Percentiles rank a stretch among this genome's conserved stretches.
These are phyloP conservation scores for Moesziomyces sp. DNA, from an alignment of 1,284 basidiomycete genomes.

Conservation along the genomic window DNA sequence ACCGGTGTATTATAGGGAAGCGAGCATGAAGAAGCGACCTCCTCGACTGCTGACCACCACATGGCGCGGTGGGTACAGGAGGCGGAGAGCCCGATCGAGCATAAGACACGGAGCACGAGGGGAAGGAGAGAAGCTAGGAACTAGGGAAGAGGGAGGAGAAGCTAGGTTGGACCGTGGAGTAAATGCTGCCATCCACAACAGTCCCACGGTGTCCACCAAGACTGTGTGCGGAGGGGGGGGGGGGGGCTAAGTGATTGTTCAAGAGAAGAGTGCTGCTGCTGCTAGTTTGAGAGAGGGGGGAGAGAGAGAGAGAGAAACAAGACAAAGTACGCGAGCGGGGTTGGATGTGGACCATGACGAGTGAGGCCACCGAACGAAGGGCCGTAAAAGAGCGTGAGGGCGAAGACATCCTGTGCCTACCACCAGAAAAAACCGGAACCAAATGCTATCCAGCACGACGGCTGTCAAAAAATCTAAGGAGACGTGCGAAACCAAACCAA, in stretches of 20 bases:
- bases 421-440: constrained; percentile 6
- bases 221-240: constrained; percentile 3
- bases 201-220: constrained; percentile 16
- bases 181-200: constrained; percentile 8
- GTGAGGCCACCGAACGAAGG: constrained; percentile 7
- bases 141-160: constrained; percentile 6
- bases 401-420: constrained; percentile 30
- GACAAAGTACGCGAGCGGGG: constrained; percentile 14
- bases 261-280: constrained; percentile 25
- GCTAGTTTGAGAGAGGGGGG: constrained; percentile 13
- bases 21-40: constrained; percentile 20
- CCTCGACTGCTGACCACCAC: constrained; percentile 10
- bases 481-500: constrained; percentile 2
- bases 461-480: not conserved
- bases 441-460: constrained; percentile 10
- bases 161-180: constrained; percentile 13
- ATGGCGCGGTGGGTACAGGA: constrained; percentile 7
- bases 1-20: constrained; percentile 41
- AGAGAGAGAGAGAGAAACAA: constrained; percentile 12
- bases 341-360: constrained; percentile 21
- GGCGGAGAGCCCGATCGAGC: constrained; percentile 17
- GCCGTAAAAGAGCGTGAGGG: constrained; percentile 7
- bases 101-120: constrained; percentile 13
- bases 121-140: constrained; percentile 7
- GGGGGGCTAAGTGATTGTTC: constrained; percentile 9